A percentile compares a stretch with the other conserved stretches of the same genome.
Conservation (phyloP, 2,329 filamentous ascomycete genomes). For the Neurospora sp. region DNA sequence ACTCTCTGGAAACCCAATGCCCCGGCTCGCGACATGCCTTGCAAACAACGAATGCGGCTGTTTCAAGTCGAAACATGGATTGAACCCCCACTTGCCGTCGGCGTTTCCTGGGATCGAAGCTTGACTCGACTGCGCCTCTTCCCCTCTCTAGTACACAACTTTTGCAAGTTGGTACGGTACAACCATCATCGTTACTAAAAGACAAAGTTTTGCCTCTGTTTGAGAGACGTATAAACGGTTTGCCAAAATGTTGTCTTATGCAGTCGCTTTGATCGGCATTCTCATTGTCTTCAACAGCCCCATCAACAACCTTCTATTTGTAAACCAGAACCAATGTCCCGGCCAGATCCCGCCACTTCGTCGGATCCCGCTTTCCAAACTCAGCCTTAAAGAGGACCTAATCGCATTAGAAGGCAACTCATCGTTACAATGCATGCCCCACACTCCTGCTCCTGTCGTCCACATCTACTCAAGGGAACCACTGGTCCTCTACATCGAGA, state of each 20-base stretch:
- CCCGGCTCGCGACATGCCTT: neutral
- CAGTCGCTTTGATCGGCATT: slow-evolving; percentile 31
- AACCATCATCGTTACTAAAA: neutral
- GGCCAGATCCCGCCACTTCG: slow-evolving; percentile 16
- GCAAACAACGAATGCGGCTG: neutral
- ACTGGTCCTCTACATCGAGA: slow-evolving; percentile 43
- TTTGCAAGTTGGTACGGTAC: neutral
- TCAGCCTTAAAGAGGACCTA: slow-evolving; percentile 36
- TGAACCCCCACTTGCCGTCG: neutral
- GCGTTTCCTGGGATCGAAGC: neutral
- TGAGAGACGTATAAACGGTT: neutral
- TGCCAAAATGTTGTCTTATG: slow-evolving; percentile 34
- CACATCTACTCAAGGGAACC: slow-evolving; percentile 40
- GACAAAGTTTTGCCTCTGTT: neutral
- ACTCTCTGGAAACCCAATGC: neutral
- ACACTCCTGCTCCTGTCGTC: slow-evolving; percentile 31
- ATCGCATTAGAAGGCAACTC: slow-evolving; percentile 34
- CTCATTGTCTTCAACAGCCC: slow-evolving; percentile 36
- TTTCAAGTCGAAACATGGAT: neutral
- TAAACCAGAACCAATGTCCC: slow-evolving; percentile 1
- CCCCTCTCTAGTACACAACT: neutral
- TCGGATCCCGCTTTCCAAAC: slow-evolving; percentile 32
- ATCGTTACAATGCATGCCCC: slow-evolving; percentile 27
- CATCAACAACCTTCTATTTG: slow-evolving; percentile 26
- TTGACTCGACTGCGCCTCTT: neutral